Evolutionary conservation across 148 eudicot genomes (phyloP), one percentile per base, ranked within the genome.

Genomic region (Dysphania ambrosioides): DNA sequence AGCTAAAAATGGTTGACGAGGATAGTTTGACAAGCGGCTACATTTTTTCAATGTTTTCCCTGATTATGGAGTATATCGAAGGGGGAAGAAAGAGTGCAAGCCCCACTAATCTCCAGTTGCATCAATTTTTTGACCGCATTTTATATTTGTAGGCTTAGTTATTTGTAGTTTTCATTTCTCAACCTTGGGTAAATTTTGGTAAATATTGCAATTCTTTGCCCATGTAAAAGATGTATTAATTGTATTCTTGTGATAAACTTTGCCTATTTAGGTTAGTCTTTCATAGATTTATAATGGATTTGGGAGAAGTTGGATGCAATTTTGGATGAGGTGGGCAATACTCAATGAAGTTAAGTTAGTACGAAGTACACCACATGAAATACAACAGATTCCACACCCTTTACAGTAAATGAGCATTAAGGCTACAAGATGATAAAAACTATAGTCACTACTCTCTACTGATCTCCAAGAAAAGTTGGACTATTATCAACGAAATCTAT

Each of bases 191-290:
- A 70, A n/a, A 42, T 68, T 49, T 60, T 62, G 71, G 82, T 79
- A 74, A 19, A 79, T 74, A 74, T 69, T 29, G 57, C 69, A 68
- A 49, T 79, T 66, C 34, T 72, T n/a, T 66, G 73, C 58, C 55
- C 66, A 32, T 57, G 44, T 64, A 65, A n/a, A n/a, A n/a, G n/a
- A n/a, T n/a, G n/a, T n/a, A n/a, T 24, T 63, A 57, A 4, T 3
- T 21, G 18, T 34, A 32, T 24, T 4, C 9, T 74, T 36, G 44
- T 58, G 27, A 41, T 21, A 49, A n/a, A 53, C 31, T 11, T 19
- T 35, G 26, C 59, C 55, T 42, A 62, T 49, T 63, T 36, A 26
- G 68, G 51, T 35, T 60, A 30, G 5, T 27, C 3, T 23, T 42
- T 1, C 4, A 24, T n/a, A n/a, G n/a, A n/a, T 6, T 61, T 29